phyloP scores from a whole-genome alignment of 1,284 basidiomycete genomes.

The Apiotrichum mycotoxinovorans region DNA sequence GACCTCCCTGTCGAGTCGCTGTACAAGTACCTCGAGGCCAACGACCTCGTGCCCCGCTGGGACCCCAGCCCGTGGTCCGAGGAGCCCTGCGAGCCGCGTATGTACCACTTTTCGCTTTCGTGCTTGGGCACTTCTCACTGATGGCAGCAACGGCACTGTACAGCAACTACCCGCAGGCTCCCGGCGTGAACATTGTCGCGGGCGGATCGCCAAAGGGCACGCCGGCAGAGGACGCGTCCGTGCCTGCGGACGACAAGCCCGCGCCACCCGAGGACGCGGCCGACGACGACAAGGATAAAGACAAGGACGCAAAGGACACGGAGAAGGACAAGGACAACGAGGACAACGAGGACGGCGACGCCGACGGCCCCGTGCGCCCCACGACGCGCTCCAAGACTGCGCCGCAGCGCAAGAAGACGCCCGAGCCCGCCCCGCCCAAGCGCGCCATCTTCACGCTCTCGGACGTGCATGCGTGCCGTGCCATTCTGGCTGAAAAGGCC shows the following conservation, averaged over 20 bases:
- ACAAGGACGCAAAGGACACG: background rate
- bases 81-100: conserved; percentile 42
- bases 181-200: conserved; percentile 17
- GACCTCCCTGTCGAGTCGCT: conserved; percentile 41
- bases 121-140: background rate
- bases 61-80: conserved; percentile 46
- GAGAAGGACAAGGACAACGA: conserved; percentile 9
- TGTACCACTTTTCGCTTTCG: conserved; percentile 2
- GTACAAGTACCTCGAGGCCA: conserved; percentile 41
- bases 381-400: conserved; percentile 44
- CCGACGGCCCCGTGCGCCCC: conserved; percentile 24
- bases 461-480: conserved; percentile 41
- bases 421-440: conserved; percentile 20
- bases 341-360: conserved; percentile 5
- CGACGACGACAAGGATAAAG: background rate
- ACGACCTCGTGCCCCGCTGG: conserved; percentile 45
- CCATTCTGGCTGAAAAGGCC: conserved; percentile 44
- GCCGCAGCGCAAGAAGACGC: conserved; percentile 30
- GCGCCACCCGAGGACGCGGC: background rate
- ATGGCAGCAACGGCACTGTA: conserved; percentile 37
- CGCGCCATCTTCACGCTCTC: conserved; percentile 43
- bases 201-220: conserved; percentile 10
- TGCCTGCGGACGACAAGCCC: background rate
- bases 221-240: background rate
- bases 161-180: conserved; percentile 24